These are phyloP conservation scores for Crotalaria pallida DNA, from an alignment of 306 rosid species.

Conservation along the genomic window DNA sequence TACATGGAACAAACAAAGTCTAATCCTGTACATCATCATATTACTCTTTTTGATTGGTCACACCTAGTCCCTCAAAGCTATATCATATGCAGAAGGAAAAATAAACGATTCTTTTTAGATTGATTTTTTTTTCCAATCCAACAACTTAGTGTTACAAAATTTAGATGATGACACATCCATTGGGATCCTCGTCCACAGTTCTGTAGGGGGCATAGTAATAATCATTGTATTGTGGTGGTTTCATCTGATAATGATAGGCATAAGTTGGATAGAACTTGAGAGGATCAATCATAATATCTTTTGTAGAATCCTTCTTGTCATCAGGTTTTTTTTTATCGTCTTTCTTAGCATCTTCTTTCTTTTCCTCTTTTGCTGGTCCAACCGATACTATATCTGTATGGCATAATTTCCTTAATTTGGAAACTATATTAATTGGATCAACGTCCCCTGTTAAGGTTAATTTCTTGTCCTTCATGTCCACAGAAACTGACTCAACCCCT, in stretches of 20 bases:
- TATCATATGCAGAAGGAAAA: background rate
- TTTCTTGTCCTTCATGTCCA: constrained; percentile 58
- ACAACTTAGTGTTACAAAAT: background rate
- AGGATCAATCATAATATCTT: background rate
- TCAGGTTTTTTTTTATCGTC: constrained; percentile 19
- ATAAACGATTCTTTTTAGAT: background rate
- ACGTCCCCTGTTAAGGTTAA: constrained; percentile 49
- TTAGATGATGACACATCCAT: constrained; percentile 57
- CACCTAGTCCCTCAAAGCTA: background rate
- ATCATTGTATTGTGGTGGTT: constrained; percentile 14
- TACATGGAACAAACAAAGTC: background rate
- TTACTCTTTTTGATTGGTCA: background rate
- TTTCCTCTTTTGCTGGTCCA: constrained; percentile 59
- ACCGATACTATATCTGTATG: constrained; percentile 44
- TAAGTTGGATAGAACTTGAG: background rate
- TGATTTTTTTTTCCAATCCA: background rate
- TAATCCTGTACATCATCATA: background rate
- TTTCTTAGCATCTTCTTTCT: constrained; percentile 40
- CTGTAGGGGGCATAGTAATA: constrained; percentile 16
- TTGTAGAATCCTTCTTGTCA: constrained; percentile 17
- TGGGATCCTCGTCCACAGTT: constrained; percentile 50
- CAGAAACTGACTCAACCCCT: constrained; percentile 50
- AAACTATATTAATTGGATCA: constrained; percentile 48
- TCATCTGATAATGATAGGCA: constrained; percentile 8
- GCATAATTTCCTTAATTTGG: constrained; percentile 52